Base-by-base conservation (phyloP, 345 rosid species). In the Clausena lansium region DNA sequence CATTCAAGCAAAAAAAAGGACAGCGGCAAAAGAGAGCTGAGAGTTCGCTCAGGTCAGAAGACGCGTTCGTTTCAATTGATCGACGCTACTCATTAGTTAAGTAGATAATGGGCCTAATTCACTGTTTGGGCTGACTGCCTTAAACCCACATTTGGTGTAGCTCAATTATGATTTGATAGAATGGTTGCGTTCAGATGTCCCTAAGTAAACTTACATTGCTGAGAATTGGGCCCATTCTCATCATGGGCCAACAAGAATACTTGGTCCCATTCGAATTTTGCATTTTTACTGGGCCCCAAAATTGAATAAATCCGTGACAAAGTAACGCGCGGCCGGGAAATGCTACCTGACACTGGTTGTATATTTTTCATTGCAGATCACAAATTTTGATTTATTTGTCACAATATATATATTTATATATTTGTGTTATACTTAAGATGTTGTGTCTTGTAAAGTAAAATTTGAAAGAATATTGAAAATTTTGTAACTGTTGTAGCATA, bases 31-130 rank as follows among this genome's bases (percentile, higher is more conserved):
- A 24, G 60, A 6, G 10, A 2, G 22, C 57, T 52, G 57, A 52
- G 1, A 61, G 69, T 84, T 90, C 39, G 60, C 85, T 90, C 32
- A 79, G 83, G 71, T 63, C 1, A 20, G n/a, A 62, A 7, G 19
- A 7, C 11, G 17, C 0, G 36, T 8, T 74, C 52, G 59, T 3
- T 38, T 60, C 52, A 17, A 27, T 5, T 2, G 22, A 73, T 60
- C 38, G 57, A 38, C 35, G 36, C 75, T 35, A 0, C 57, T 52
- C 47, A 13, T n/a, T 59, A 13, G 57, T 25, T 58, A 2, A 7
- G 19, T 13, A 5, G 36, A 45, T 2, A 8, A 68, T 32, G 30
- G 57, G 38, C 73, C 36, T 50, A 70, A 52, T 4, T 28, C 60
- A 3, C 32, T 50, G 9, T 50, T 68, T 30, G 19, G 61, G 24